Conservation (phyloP, 1,139 yeast genomes). For the Candida dubliniensis region DNA sequence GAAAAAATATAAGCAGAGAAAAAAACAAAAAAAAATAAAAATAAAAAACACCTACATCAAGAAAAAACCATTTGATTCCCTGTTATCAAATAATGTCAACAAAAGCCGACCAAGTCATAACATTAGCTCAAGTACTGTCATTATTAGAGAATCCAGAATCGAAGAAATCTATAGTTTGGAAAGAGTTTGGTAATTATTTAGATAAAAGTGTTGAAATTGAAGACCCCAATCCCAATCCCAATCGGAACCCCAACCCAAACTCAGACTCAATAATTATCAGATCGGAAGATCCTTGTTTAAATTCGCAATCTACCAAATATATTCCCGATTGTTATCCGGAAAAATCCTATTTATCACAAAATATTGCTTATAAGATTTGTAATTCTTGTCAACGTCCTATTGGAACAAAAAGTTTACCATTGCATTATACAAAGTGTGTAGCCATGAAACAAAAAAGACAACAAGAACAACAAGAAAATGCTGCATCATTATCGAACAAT, state of each 20-base stretch:
- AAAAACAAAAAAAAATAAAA: too few relatives aligned
- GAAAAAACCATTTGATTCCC: too few relatives aligned
- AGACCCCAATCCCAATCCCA: constrained; percentile 9
- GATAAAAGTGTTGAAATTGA: constrained; percentile 46
- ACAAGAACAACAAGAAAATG: constrained; percentile 22
- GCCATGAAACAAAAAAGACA: constrained; percentile 47
- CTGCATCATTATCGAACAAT: constrained; percentile 12
- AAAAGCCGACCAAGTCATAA: constrained; percentile 33
- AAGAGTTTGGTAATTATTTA: constrained; percentile 59
- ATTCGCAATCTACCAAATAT: constrained; percentile 11
- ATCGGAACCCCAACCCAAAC: too few relatives aligned
- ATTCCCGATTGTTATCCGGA: constrained; percentile 27
- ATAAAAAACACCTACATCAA: too few relatives aligned
- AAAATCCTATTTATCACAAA: constrained; percentile 43
- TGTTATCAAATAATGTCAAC: constrained; percentile 22
- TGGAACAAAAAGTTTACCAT: constrained; percentile 43
- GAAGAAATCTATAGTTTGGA: constrained; percentile 46
- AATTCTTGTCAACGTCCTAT: constrained; percentile 67
- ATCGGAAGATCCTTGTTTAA: too few relatives aligned
- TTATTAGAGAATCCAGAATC: constrained; percentile 15
- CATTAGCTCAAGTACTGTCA: constrained; percentile 28
- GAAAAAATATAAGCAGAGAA: too few relatives aligned
- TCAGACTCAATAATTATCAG: too few relatives aligned
- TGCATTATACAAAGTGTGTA: constrained; percentile 50
- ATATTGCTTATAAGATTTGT: constrained; percentile 61